Evolutionary conservation across 2,329 filamentous ascomycete species (phyloP).

Genomic region (Hymenoscyphus linearis): DNA sequence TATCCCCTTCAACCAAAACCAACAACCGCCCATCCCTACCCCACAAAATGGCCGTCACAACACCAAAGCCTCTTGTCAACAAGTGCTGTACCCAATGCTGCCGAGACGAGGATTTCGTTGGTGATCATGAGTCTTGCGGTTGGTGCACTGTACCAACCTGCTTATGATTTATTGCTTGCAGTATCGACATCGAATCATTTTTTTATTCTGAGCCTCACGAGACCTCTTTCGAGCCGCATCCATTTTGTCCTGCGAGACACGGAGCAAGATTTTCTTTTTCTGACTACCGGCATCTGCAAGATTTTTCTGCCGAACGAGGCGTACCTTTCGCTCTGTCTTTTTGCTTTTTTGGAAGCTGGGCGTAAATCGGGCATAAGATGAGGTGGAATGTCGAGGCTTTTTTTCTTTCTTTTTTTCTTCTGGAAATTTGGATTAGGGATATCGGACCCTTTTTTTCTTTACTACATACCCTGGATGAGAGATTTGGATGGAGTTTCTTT

Average conservation of each 20-base stretch:
- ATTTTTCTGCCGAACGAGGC: neutral
- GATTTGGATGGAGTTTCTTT: neutral
- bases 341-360: neutral
- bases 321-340: neutral
- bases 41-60: conserved; percentile 38
- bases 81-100: conserved; percentile 49
- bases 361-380: no score
- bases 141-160: conserved; percentile 38
- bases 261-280: neutral
- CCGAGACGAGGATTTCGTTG: conserved; percentile 42
- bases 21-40: neutral
- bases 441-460: neutral
- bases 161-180: conserved; percentile 33
- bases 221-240: no score
- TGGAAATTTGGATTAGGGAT: neutral
- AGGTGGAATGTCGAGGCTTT: neutral
- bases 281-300: neutral
- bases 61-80: conserved; percentile 41
- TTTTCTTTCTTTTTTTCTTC: neutral
- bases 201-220: no score
- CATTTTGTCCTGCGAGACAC: neutral
- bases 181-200: no score
- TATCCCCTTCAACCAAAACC: neutral
- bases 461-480: neutral
- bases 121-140: conserved; percentile 46